Evolutionary conservation across 1,284 basidiomycete genomes (phyloP).

Genomic region (Moesziomyces sp.): DNA sequence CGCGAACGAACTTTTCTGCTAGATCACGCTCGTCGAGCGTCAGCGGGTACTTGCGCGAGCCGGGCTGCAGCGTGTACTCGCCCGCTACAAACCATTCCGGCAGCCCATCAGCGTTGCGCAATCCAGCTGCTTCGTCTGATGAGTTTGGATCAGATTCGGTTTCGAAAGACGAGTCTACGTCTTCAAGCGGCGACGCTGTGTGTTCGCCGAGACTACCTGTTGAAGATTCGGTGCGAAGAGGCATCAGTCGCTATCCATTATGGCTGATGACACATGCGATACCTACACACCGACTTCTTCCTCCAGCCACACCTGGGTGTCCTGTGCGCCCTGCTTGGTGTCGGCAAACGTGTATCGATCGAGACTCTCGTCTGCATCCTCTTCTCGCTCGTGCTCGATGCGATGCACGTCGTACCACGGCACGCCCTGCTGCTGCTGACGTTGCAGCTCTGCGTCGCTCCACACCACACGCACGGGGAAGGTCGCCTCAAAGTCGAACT

Average conservation of each 20-base stretch:
- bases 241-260: not conserved
- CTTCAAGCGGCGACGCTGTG: not conserved
- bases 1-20: slow-evolving; percentile 63
- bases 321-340: slow-evolving; percentile 42
- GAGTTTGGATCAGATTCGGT: too few relatives aligned
- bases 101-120: not conserved
- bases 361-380: slow-evolving; percentile 56
- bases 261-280: too few relatives aligned
- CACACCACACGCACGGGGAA: slow-evolving; percentile 60
- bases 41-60: slow-evolving; percentile 58
- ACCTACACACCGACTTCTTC: slow-evolving; percentile 64
- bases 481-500: slow-evolving; percentile 58
- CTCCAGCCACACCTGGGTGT: slow-evolving; percentile 56
- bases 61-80: slow-evolving; percentile 45
- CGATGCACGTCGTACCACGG: slow-evolving; percentile 62
- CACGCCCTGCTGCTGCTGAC: slow-evolving; percentile 34
- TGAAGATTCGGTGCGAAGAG: slow-evolving; percentile 7
- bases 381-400: slow-evolving; percentile 60
- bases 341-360: slow-evolving; percentile 52
- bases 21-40: slow-evolving; percentile 59
- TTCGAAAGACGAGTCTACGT: slow-evolving; percentile 4
- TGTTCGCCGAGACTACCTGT: slow-evolving; percentile 39
- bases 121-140: too few relatives aligned
- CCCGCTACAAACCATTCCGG: slow-evolving; percentile 58
- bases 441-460: slow-evolving; percentile 44